Base-by-base conservation (phyloP, 768 basidiomycete genomes). In the Holtermanniella nyarrowii region DNA sequence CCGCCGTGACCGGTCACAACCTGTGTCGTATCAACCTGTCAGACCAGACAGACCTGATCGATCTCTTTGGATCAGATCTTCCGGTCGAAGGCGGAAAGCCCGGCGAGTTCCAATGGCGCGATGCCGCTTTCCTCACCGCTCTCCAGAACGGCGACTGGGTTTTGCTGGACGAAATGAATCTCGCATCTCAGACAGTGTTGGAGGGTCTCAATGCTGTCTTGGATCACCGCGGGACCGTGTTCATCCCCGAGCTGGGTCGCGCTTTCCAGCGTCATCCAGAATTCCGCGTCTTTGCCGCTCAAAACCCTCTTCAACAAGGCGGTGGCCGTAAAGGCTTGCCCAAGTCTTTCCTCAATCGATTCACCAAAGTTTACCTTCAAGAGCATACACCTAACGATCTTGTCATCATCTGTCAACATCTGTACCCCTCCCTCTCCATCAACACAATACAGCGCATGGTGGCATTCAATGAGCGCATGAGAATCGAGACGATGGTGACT, bases 71-170 rank as follows among this genome's bases (percentile, higher is more conserved):
- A 7, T 88, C 89, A 21, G 95, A 99, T 69, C 77, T 97, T 5
- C 95, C 95, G 5, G 84, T 90, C 4, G 91, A 95, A 71, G 87
- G 88, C 27, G 90, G 90, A 42, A 75, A 76, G 14, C 80, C 88
- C 2, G 93, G 91, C 41, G 87, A 95, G 66, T 99, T 99, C 66
- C 83, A 83, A 1, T 99, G 95, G 95, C 88, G 84, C 70, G 89
- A 97, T 57, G 95, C 93, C 0, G 90, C 93, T 52, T 99, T 99
- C 68, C 76, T 99, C 40, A 81, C 79, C 52, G 91, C 95, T 1
- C 73, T 99, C 73, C 89, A 95, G 66, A 79, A 85, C n/a, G 95
- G 95, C 0, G 82, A 88, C 54, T 99, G 95, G 95, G 93, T 97
- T 4, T 80, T 99, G 4, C 78, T 99, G 10, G 95, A 99, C 66